phyloP scores from a whole-genome alignment of 1,139 yeast species.

The Candida sp. region DNA sequence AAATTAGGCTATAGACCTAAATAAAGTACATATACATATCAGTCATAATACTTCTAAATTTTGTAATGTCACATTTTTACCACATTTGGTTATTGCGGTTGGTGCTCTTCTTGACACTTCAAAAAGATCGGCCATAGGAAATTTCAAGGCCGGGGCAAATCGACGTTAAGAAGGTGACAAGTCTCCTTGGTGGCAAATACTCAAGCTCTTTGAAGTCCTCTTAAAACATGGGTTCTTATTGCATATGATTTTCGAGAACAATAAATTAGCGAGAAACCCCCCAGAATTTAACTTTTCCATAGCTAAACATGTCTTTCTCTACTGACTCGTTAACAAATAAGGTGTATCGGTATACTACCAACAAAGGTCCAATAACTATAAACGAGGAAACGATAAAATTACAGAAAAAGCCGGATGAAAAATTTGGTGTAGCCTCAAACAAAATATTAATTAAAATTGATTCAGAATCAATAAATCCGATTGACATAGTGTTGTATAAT shows the following conservation, averaged over 20 bases:
- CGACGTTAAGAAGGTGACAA: no score
- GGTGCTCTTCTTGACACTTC: no score
- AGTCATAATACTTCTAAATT: no score
- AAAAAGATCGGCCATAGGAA: no score
- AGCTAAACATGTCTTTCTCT: conserved; percentile 15
- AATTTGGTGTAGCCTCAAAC: conserved; percentile 30
- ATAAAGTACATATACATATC: no score
- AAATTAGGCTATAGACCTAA: conserved; percentile 7
- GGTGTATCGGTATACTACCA: conserved; percentile 15
- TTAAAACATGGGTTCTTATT: no score
- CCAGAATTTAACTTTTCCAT: no score
- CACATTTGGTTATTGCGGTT: background rate
- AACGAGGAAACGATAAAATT: conserved; percentile 12
- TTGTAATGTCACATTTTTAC: background rate
- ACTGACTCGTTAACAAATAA: conserved; percentile 12
- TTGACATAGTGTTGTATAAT: conserved; percentile 54
- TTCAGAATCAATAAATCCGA: conserved; percentile 64
- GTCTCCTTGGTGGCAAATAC: no score
- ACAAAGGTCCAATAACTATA: conserved; percentile 10
- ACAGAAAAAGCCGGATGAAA: conserved; percentile 20
- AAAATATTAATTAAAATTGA: conserved; percentile 56
- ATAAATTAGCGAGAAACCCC: no score
- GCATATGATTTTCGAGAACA: no score
- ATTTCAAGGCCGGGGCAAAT: no score
- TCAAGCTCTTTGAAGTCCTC: no score